Evolutionary conservation across 2,329 filamentous ascomycete species (phyloP), one percentile per base, ranked within the genome.

Genomic region (Emergomyces orientalis): DNA sequence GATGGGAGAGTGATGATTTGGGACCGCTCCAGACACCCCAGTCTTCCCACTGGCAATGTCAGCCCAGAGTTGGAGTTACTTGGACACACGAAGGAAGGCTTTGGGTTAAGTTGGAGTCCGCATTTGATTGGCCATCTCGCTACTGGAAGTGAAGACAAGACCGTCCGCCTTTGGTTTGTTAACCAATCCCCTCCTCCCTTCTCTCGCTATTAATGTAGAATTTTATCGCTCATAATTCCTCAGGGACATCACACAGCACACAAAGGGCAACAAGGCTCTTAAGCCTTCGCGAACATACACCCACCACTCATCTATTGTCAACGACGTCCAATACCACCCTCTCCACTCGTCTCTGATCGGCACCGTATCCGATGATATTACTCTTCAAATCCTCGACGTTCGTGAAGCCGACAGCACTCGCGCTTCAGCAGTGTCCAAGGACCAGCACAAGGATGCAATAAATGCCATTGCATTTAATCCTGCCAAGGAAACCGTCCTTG

Each of bases 401-500:
- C 88, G 94, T 69, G 83, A 84, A 71, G 72, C 81, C 37, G 83
- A 86, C 62, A 86, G 82, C 62, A 85, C 84, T 66, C 84, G 83
- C 67, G 86, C 90, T 0, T 86, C 89, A 4, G 82, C 89, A 59
- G 83, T 87, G 47, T 88, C 86, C 22, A 81, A 84, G 66, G 81
- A 85, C 58, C 92, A 92, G 11, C 95, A 99, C 73, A 84, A 84
- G 9, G 94, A 97, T 75, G 93, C 93, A 22, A 92, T 99, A 76
- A 99, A 99, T 74, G 89, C 91, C n/a, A 80, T 99, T 32, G 88
- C 94, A 0, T 99, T 97, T 79, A 96, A 97, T 72, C 92, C 92
- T 0, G 88, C 87, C 39, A 89, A 88, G n/a, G 93, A 99, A 72
- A 90, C 89, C 43, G 83, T 96, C 45, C 82, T 99, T 47, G 94